Conservation (phyloP, 1,139 yeast genomes). For the Debaryomycetaceae sp. region DNA sequence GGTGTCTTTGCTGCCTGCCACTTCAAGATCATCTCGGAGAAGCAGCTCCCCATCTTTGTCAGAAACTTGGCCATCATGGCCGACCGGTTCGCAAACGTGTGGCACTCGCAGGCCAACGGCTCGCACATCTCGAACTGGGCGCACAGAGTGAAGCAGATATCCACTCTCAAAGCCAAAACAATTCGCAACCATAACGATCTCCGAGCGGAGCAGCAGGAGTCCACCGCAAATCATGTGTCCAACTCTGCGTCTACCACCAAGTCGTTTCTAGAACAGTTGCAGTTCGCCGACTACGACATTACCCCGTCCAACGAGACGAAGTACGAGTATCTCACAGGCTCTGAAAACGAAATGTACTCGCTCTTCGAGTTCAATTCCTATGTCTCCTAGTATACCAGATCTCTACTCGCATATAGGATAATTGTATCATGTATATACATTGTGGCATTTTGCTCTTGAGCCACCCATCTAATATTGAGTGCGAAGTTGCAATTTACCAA, state of each 20-base stretch:
- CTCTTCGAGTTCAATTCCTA: conserved; percentile 41
- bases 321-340: conserved; percentile 18
- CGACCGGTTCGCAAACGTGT: conserved; percentile 68
- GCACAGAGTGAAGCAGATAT: conserved; percentile 58
- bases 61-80: conserved; percentile 67
- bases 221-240: conserved; percentile 3
- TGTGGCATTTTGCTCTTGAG: too few species aligned
- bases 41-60: conserved; percentile 58
- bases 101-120: conserved; percentile 55
- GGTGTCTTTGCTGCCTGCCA: conserved; percentile 75
- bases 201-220: conserved; percentile 18
- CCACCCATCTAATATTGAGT: too few species aligned
- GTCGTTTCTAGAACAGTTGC: conserved; percentile 26
- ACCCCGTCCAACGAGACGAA: conserved; percentile 2
- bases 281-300: conserved; percentile 4
- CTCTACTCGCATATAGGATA: too few species aligned
- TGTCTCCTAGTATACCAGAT: background rate
- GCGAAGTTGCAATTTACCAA: too few species aligned
- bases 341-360: conserved; percentile 24
- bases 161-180: conserved; percentile 44
- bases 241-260: conserved; percentile 16
- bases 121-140: conserved; percentile 63
- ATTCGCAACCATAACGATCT: conserved; percentile 23
- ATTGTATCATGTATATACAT: too few species aligned
- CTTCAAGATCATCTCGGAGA: conserved; percentile 62